Conservation (phyloP, 306 rosid species). For the Medicago arabica region DNA sequence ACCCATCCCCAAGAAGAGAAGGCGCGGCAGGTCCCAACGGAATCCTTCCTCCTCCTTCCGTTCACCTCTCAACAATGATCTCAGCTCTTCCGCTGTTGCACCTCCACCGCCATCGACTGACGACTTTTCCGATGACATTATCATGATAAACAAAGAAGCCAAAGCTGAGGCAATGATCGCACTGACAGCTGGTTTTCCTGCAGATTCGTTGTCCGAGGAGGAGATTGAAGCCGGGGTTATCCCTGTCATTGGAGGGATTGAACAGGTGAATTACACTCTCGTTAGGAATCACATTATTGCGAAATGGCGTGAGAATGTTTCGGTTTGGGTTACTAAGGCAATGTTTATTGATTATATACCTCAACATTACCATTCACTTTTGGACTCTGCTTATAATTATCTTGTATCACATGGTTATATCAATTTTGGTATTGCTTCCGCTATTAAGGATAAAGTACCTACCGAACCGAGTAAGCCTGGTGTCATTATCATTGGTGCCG, state of each 20-base stretch:
- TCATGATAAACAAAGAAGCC: slow-evolving; percentile 84
- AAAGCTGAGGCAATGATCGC: slow-evolving; percentile 87
- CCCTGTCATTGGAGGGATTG: slow-evolving; percentile 80
- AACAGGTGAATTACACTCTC: slow-evolving; percentile 92
- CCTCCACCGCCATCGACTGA: slow-evolving; percentile 30
- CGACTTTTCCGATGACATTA: slow-evolving; percentile 78
- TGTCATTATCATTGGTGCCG: slow-evolving; percentile 81
- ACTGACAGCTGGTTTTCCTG: slow-evolving; percentile 84
- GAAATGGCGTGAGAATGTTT: slow-evolving; percentile 89
- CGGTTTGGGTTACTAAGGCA: slow-evolving; percentile 77
- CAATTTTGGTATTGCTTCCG: slow-evolving; percentile 77
- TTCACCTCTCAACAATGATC: slow-evolving; percentile 33
- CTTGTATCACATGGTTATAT: slow-evolving; percentile 79
- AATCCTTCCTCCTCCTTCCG: slow-evolving; percentile 55
- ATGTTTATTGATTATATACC: slow-evolving; percentile 71
- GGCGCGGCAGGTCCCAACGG: slow-evolving; percentile 88
- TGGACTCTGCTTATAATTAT: slow-evolving; percentile 78
- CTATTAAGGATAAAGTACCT: slow-evolving; percentile 68
- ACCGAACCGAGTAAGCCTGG: slow-evolving; percentile 59
- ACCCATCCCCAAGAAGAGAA: slow-evolving; percentile 82
- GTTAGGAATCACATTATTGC: slow-evolving; percentile 91
- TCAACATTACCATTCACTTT: slow-evolving; percentile 62
- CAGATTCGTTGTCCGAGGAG: slow-evolving; percentile 88
- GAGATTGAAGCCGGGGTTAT: slow-evolving; percentile 83
- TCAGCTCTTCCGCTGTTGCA: background rate